Evolutionary conservation across 768 basidiomycete genomes (phyloP), one percentile per base, ranked within the genome.

Genomic region (Hemileccinum rubropunctum): DNA sequence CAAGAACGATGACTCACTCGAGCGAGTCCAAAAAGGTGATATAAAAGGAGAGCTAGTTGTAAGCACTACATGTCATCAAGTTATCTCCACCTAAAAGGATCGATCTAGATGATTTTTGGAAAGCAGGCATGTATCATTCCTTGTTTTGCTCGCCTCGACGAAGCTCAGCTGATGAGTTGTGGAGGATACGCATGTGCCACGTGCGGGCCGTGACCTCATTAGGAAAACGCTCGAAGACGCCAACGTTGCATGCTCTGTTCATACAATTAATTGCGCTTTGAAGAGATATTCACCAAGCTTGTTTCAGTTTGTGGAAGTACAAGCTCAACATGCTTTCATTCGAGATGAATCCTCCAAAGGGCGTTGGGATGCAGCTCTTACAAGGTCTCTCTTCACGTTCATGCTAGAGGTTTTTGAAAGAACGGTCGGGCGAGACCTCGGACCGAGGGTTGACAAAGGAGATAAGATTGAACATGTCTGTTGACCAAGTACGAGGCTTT

Each of bases 311-410:
- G 71, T 97, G 51, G 95, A 98, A 67, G 92, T 98, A 13, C 93
- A 97, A 67, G 95, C 95, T 0, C 95, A 98, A 61, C 95, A 98
- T 58, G 95, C 95, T 3, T 98, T 98, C 69, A 86, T 98, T 53
- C 84, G 95, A 6, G 94, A 95, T 65, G 91, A 94, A 60, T 78
- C 80, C 7, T 91, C 88, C 27, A 98, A 97, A 66, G 95, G 92
- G 2, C 80, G 95, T 47, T 98, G 93, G 93, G 95, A 98, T 61
- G 92, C 93, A 8, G 94, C 94, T 0, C 72, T 98, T 45, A 92
- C 90, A 0, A 76, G 81, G 43, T 85, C 84, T 18, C 64, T 93
- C 28, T 94, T 94, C 65, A 71, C 72, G 1, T 89, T 86, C 68
- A 88, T 97, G 91, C 76, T 98, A 77, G 95, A 98, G 64, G 82